Conservation (phyloP, 192 early-diverging fungal genomes). For the Gigaspora rosea region DNA sequence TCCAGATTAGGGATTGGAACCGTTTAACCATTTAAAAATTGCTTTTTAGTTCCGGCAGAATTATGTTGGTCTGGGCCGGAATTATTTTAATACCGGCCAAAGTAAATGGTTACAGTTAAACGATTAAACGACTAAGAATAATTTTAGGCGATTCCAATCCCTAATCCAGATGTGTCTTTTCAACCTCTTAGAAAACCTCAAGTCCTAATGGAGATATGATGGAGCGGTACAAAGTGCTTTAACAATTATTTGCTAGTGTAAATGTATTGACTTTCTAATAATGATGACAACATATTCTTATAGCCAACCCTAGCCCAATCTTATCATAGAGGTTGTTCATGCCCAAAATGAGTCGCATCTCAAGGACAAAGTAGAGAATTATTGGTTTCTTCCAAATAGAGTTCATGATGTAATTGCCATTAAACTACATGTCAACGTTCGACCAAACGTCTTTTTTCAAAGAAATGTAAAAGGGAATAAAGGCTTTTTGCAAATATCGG, state of each 20-base stretch:
- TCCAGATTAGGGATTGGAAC: background rate
- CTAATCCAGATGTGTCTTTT: background rate
- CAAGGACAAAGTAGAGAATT: conserved; percentile 13
- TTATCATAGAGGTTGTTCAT: background rate
- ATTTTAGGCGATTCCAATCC: no score
- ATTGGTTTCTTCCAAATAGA: background rate
- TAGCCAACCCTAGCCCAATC: conserved; percentile 10
- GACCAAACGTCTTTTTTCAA: no score
- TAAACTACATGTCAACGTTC: no score
- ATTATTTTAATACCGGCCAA: no score
- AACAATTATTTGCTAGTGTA: background rate
- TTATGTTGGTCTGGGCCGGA: no score
- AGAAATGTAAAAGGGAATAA: no score
- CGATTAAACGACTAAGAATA: no score
- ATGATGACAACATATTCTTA: conserved; percentile 8
- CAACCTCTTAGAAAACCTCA: conserved; percentile 7
- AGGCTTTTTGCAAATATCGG: no score
- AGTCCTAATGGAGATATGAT: conserved; percentile 8
- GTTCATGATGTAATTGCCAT: conserved; percentile 8
- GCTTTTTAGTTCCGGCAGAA: no score
- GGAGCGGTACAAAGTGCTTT: conserved; percentile 3
- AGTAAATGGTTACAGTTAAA: no score
- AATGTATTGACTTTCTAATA: conserved; percentile 22
- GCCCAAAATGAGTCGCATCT: background rate
- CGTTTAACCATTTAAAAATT: no score